A percentile compares a stretch with the other conserved stretches of the same genome.
Evolutionary conservation across 2,329 filamentous ascomycete species (phyloP).

Genomic region (Fusarium caatingaense): DNA sequence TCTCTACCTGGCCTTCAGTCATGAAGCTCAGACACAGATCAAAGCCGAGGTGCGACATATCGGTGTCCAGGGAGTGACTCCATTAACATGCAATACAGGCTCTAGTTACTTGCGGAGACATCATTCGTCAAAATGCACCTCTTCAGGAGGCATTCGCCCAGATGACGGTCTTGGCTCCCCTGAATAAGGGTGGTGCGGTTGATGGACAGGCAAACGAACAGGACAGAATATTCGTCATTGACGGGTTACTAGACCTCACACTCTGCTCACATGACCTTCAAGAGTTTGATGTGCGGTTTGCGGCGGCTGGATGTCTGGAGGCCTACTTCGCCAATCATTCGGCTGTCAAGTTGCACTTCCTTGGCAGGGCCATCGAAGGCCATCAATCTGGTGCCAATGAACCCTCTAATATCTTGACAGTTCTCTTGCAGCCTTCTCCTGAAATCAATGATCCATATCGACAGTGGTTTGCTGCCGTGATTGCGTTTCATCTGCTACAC

Average conservation of each 20-base stretch:
- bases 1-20: conserved; percentile 84
- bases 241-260: conserved; percentile 86
- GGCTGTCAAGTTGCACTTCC: conserved; percentile 85
- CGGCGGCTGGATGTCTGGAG: conserved; percentile 90
- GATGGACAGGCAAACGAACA: conserved; percentile 63
- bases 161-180: conserved; percentile 76
- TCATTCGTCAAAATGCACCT: conserved; percentile 82
- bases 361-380: conserved; percentile 88
- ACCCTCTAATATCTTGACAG: conserved; percentile 88
- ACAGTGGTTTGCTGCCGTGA: conserved; percentile 87
- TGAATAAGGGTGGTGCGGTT: conserved; percentile 52
- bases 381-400: conserved; percentile 82
- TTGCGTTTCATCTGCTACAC: conserved; percentile 86
- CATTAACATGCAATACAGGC: conserved; percentile 63
- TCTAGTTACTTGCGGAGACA: conserved; percentile 84
- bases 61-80: not conserved
- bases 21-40: conserved; percentile 77
- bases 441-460: conserved; percentile 82
- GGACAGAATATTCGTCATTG: conserved; percentile 85
- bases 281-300: conserved; percentile 82
- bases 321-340: conserved; percentile 89
- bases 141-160: conserved; percentile 93
- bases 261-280: conserved; percentile 74
- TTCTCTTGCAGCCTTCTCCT: conserved; percentile 76
- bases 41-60: conserved; percentile 74